Evolutionary conservation across 306 rosid genomes (phyloP), one percentile per base, ranked within the genome.

Genomic region (Vachellia pachyceras): DNA sequence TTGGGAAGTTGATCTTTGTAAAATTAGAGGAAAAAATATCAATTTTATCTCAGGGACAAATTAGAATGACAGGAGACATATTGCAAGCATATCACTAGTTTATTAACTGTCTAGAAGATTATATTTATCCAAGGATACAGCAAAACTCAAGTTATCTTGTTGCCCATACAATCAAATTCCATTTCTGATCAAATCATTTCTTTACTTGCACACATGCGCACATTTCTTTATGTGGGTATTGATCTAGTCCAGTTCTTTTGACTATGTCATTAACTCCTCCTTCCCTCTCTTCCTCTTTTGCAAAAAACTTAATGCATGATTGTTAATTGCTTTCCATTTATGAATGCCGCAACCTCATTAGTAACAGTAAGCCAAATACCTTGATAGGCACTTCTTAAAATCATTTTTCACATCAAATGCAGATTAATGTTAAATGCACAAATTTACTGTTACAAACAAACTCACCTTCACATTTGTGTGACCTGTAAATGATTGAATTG

Each of bases 401-500:
- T 68, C 33, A 29, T 54, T 40, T 54, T 54, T 67, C 52, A 41
- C 14, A 18, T 8, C 23, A 46, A 22, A 70, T 10, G 39, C 44
- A 36, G 50, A 9, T 35, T 35, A 35, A 22, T 52, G 25, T 58
- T 39, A 68, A 20, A 65, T 22, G 40, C 67, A 54, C 37, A 37
- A 22, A 69, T 65, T 35, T 44, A 75, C 42, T 39, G 37, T 46
- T 55, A 78, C 6, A 54, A 78, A 72, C 39, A 36, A 69, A 70
- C 69, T 72, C 92, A 96, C 99, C 99, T 96, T 96, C 47, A 96
- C 91, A 83, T 96, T 96, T 69, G 54, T 80, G 88, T 96, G 98
- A 80, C 99, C 99, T 0, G 97, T 89, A 83, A 88, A 93, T 66
- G 97, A 88, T 69, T 89, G 96, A 73, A 92, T 64, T 0, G 99